phyloP scores from a whole-genome alignment of 2,329 filamentous ascomycete genomes.

The Pezicula neosporulosa region DNA sequence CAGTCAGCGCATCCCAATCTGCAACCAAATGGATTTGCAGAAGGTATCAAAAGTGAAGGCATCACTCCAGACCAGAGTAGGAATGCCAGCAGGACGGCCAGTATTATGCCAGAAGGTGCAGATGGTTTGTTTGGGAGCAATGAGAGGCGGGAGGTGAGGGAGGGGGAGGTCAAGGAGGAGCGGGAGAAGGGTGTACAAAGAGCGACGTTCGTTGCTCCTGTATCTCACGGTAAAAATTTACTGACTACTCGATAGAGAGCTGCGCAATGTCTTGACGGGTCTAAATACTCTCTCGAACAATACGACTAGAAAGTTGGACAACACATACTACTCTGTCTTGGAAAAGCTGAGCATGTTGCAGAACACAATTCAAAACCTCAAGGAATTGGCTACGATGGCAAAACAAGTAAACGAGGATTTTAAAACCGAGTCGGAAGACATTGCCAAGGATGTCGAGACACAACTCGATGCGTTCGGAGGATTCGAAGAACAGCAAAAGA shows the following conservation, averaged over 20 bases:
- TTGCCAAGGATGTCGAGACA: constrained; percentile 54
- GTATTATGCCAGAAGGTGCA: constrained; percentile 29
- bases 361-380: constrained; percentile 59
- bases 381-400: constrained; percentile 62
- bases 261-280: constrained; percentile 48
- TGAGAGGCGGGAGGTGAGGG: constrained; percentile 25
- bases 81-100: constrained; percentile 40
- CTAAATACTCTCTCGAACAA: constrained; percentile 58
- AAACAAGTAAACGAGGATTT: constrained; percentile 57
- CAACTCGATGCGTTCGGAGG: constrained; percentile 54
- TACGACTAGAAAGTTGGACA: constrained; percentile 65
- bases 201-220: constrained; percentile 34
- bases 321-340: constrained; percentile 70
- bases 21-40: constrained; percentile 2
- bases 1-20: constrained; percentile 8
- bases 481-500: constrained; percentile 62
- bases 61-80: constrained; percentile 40
- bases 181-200: constrained; percentile 35
- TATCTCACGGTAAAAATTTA: neutral
- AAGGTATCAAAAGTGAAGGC: constrained; percentile 31
- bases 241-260: constrained; percentile 35
- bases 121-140: constrained; percentile 4
- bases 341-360: constrained; percentile 65
- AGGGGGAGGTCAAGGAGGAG: constrained; percentile 39
- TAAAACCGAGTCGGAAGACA: constrained; percentile 51